phyloP scores from a whole-genome alignment of 345 rosid genomes.

The Salix caprea region DNA sequence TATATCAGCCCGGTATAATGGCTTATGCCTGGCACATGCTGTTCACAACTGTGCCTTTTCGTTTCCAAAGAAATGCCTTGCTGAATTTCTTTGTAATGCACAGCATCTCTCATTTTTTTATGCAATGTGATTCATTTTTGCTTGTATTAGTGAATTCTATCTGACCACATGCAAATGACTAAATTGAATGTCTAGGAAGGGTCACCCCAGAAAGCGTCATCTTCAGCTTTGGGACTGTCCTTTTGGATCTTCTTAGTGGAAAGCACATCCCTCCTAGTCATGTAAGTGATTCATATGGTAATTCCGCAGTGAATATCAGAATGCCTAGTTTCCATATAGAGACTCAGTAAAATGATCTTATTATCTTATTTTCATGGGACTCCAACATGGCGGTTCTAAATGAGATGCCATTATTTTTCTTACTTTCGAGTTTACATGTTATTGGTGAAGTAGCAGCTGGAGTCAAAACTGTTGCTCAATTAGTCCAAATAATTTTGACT shows the following conservation, averaged over 20 bases:
- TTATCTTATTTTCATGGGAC: not conserved
- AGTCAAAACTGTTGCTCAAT: not conserved
- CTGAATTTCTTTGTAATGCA: not conserved
- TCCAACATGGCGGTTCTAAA: not conserved
- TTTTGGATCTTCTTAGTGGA: conserved; percentile 90
- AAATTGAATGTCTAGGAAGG: conserved; percentile 54
- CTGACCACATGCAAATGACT: not conserved
- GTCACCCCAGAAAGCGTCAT: conserved; percentile 90
- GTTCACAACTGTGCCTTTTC: not conserved
- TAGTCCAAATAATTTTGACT: not conserved
- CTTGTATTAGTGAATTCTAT: not conserved
- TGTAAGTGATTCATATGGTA: conserved; percentile 40
- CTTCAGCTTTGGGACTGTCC: conserved; percentile 94
- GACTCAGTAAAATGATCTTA: not conserved
- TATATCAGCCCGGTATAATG: not conserved
- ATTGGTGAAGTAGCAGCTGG: not conserved
- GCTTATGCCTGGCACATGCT: not conserved
- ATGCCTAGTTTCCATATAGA: not conserved
- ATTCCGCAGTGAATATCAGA: not conserved
- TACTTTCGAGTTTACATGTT: not conserved
- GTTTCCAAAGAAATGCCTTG: not conserved
- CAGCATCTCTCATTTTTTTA: not conserved
- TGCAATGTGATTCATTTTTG: not conserved
- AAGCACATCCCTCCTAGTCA: conserved; percentile 97
- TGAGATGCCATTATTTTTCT: not conserved